These are phyloP conservation scores for Fusarium bactridioides DNA, from an alignment of 2,329 filamentous ascomycete genomes.

Conservation along the genomic window DNA sequence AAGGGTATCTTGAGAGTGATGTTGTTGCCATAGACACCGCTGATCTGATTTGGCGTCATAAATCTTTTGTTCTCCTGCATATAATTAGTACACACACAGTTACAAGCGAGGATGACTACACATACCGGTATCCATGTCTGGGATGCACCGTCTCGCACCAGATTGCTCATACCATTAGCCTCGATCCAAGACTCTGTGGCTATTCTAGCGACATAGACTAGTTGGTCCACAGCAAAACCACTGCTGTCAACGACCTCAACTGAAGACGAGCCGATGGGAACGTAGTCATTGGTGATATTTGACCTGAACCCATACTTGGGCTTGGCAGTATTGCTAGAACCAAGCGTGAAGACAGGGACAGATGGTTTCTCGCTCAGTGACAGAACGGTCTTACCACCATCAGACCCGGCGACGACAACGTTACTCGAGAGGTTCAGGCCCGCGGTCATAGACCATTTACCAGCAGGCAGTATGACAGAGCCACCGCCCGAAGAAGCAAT, in stretches of 20 bases:
- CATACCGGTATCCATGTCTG: conserved; percentile 35
- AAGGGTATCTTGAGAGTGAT: conserved; percentile 29
- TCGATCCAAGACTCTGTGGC: conserved; percentile 25
- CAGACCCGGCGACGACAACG: neutral
- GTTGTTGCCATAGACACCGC: conserved; percentile 12
- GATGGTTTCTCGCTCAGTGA: neutral
- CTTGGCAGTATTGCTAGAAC: neutral
- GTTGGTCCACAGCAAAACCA: conserved; percentile 7
- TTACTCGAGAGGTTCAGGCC: conserved; percentile 11
- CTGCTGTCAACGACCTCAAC: neutral
- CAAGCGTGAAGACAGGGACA: conserved; percentile 25
- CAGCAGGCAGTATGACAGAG: conserved; percentile 8
- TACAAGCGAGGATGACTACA: rapidly evolving
- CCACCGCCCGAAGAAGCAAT: conserved; percentile 18
- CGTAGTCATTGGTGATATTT: conserved; percentile 29
- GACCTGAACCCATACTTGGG: neutral
- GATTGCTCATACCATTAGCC: conserved; percentile 22
- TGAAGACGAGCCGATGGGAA: conserved; percentile 16
- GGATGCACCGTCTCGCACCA: conserved; percentile 4
- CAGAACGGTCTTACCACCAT: neutral
- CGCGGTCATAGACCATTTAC: conserved; percentile 14
- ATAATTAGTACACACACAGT: neutral
- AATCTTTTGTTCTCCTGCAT: conserved; percentile 13
- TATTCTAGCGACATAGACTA: conserved; percentile 19
- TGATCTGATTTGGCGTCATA: conserved; percentile 18